Evolutionary conservation across 2,329 filamentous ascomycete genomes (phyloP), one percentile per base, ranked within the genome.

Genomic region (Talaromyces piceae): DNA sequence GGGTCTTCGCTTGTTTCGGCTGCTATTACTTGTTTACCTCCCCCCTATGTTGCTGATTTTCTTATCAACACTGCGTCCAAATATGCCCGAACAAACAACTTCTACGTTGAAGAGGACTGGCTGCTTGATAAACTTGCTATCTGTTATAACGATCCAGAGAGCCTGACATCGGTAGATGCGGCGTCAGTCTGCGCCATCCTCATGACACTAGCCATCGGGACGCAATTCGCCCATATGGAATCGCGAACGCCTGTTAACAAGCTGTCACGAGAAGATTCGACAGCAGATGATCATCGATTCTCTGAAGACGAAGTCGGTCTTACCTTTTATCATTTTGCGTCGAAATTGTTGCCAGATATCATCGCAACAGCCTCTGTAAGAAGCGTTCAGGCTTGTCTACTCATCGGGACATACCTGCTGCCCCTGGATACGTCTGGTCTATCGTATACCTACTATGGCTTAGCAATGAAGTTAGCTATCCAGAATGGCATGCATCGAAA

Each of bases 401-500:
- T 82, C 20, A 74, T 82, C 12, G 78, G 77, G 2, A 72, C 79
- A 8, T 82, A 80, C 55, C 68, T 77, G 1, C 63, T 81, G 5
- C 78, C 79, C 0, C 67, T 81, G 0, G 78, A 82, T 58, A 75
- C 78, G 0, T 78, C 77, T 1, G 79, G 78, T 0, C 61, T 81
- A 18, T 76, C 76, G 2, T 82, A 80, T 56, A 78, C 77, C 2
- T 82, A 82, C 55, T 69, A 80, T 44, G 77, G 77, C 5, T 61
- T 82, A 11, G 76, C 77, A 2, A 66, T 81, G 39, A 80, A 79
- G 53, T 66, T 82, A 52, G 79, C 78, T 1, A 79, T 81, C 12
- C 78, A 81, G 54, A 81, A 81, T 58, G 79, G 79, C 8, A 80
- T 82, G 78, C 79, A 82, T 56, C 69, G 79, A 45, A 74, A 69